These are phyloP conservation scores for Zostera marina DNA, from an alignment of 116 monocot species.

Conservation along the genomic window DNA sequence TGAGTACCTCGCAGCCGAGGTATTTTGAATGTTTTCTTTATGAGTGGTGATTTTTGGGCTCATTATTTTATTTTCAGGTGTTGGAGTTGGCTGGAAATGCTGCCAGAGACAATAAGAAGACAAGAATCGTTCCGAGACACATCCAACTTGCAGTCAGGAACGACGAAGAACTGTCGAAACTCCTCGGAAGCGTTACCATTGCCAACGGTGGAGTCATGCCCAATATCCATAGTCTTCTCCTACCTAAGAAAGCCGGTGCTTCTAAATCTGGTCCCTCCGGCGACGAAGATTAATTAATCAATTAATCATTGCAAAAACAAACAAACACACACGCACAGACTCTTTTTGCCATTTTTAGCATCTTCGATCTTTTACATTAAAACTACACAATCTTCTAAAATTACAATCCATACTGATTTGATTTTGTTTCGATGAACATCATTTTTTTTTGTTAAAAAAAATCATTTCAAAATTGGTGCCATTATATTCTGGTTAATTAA, in stretches of 20 bases:
- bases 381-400: too few species aligned
- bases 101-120: conserved; percentile 36
- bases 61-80: conserved; percentile 6
- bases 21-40: neutral
- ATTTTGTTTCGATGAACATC: too few species aligned
- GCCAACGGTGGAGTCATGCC: conserved; percentile 35
- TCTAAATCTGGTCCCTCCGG: conserved; percentile 11
- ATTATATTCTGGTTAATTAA: too few species aligned
- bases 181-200: conserved; percentile 29
- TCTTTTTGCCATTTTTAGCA: too few species aligned
- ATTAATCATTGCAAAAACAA: neutral
- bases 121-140: conserved; percentile 28
- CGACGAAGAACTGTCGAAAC: conserved; percentile 30
- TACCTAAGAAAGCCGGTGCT: conserved; percentile 25
- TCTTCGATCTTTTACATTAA: too few species aligned
- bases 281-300: conserved; percentile 5
- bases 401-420: too few species aligned
- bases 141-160: conserved; percentile 33
- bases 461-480: too few species aligned
- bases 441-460: too few species aligned
- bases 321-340: too few species aligned
- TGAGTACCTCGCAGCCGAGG: conserved; percentile 72
- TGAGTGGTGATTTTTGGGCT: neutral
- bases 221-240: conserved; percentile 23
- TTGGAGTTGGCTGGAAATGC: conserved; percentile 35